Evolutionary conservation across 106 monocot species (phyloP).

Genomic region (Vanilla planifolia): DNA sequence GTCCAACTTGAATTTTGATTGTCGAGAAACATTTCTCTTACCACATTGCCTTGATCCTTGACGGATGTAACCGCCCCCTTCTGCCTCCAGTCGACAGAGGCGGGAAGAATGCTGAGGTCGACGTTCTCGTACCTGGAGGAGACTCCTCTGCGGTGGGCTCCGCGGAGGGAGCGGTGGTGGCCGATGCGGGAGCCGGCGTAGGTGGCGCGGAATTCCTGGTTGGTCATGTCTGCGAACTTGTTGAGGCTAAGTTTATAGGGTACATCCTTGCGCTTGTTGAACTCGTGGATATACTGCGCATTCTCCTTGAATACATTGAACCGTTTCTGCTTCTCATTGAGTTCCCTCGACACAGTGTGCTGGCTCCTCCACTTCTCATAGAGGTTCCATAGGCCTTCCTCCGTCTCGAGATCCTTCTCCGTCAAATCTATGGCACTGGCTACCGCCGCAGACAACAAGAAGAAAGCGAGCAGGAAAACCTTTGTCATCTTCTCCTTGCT

Average conservation of each 20-base stretch:
- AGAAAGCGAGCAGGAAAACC: background rate
- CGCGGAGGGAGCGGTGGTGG: constrained; percentile 8
- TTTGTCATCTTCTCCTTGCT: background rate
- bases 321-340: constrained; percentile 33
- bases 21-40: constrained; percentile 1
- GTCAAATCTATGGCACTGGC: constrained; percentile 20
- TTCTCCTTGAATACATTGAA: constrained; percentile 66
- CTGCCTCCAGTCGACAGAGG: constrained; percentile 38
- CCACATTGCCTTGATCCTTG: constrained; percentile 57
- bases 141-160: background rate
- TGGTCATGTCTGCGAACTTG: constrained; percentile 40
- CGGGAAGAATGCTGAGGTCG: constrained; percentile 4
- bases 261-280: constrained; percentile 23
- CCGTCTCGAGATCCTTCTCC: constrained; percentile 44
- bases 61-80: constrained; percentile 44
- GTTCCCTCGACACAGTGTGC: constrained; percentile 33
- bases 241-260: constrained; percentile 44
- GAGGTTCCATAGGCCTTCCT: constrained; percentile 45
- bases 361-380: constrained; percentile 53
- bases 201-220: constrained; percentile 28
- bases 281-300: constrained; percentile 31
- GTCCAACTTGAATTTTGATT: too few relatives aligned
- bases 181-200: constrained; percentile 18
- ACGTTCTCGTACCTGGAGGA: constrained; percentile 18
- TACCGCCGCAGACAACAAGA: background rate